Percentiles rank a stretch among this genome's conserved stretches.
Evolutionary conservation across 108 stramenopile species (phyloP).

Genomic region (Nitzschia sp.): DNA sequence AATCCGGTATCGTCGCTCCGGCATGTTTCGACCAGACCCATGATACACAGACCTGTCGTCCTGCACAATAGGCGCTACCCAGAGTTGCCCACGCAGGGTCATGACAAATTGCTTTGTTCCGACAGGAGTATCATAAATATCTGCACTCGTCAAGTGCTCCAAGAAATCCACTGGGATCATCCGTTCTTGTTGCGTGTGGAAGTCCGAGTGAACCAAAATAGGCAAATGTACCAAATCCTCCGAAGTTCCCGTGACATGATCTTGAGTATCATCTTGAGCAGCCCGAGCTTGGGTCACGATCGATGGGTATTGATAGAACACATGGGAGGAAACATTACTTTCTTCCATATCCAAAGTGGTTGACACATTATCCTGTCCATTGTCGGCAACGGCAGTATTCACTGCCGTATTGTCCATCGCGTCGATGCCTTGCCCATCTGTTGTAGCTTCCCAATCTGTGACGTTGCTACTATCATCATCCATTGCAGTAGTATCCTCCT

Average conservation of each 20-base stretch:
- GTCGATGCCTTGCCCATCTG: neutral
- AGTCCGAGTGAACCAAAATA: constrained; percentile 68
- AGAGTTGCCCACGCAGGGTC: constrained; percentile 62
- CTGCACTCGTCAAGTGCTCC: constrained; percentile 30
- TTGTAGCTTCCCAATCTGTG: too few relatives aligned
- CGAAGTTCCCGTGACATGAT: constrained; percentile 29
- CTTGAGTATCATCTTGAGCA: constrained; percentile 2
- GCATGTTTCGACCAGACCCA: constrained; percentile 56
- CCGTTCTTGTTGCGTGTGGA: constrained; percentile 63
- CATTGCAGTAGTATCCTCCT: neutral
- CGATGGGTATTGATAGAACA: constrained; percentile 31
- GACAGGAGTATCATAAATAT: constrained; percentile 51
- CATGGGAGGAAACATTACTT: constrained; percentile 14
- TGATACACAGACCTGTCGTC: constrained; percentile 23
- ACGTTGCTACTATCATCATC: neutral
- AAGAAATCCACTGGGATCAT: constrained; percentile 40
- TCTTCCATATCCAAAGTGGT: neutral
- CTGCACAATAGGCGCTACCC: constrained; percentile 49
- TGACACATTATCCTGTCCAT: too few relatives aligned
- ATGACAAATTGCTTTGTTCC: constrained; percentile 45
- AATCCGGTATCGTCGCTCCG: constrained; percentile 57
- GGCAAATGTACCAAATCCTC: constrained; percentile 36
- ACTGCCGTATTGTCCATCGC: neutral
- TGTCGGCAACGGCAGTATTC: neutral
- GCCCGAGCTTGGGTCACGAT: constrained; percentile 15